Percentiles rank a stretch among this genome's conserved stretches.
Conservation (phyloP, 2,329 filamentous ascomycete genomes). For the Pestalotiopsis sp. region DNA sequence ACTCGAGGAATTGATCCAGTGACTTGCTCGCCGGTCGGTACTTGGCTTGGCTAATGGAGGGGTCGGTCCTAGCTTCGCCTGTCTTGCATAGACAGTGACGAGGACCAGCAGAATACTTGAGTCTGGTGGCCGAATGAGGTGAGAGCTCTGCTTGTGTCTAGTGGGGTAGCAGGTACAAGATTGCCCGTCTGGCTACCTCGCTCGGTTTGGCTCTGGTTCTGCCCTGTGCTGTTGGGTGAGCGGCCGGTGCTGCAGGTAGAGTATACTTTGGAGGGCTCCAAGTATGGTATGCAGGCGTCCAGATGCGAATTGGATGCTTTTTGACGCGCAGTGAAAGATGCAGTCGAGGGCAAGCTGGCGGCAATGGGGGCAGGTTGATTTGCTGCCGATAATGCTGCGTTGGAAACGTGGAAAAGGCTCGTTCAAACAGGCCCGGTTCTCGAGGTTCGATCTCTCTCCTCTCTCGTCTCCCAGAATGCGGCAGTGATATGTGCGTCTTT, state of each 20-base stretch:
- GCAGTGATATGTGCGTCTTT: not conserved
- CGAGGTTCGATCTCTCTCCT: not conserved
- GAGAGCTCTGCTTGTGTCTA: not conserved
- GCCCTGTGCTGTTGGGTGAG: not conserved
- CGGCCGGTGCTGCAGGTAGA: not conserved
- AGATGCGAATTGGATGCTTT: conserved; percentile 5
- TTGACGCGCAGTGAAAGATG: not conserved
- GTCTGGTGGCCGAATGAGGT: not conserved
- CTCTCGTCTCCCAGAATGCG: not conserved
- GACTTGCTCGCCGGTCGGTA: conserved; percentile 7
- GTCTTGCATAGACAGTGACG: conserved; percentile 7
- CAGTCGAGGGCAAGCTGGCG: not conserved
- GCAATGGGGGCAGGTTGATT: conserved; percentile 2
- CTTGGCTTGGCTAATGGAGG: conserved; percentile 11
- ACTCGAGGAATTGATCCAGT: conserved; percentile 9
- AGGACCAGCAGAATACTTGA: conserved; percentile 1
- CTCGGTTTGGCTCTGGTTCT: not conserved
- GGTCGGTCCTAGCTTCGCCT: conserved; percentile 10
- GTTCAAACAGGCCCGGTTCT: not conserved
- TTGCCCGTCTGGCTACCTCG: not conserved
- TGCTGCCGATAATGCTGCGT: conserved; percentile 1
- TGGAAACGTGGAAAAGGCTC: not conserved
- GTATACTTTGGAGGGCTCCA: not conserved
- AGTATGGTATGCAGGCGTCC: conserved; percentile 4
- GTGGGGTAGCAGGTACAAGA: conserved; percentile 6